phyloP scores from a whole-genome alignment of 2,329 filamentous ascomycete species.

The Lasiodiplodia theobromae region DNA sequence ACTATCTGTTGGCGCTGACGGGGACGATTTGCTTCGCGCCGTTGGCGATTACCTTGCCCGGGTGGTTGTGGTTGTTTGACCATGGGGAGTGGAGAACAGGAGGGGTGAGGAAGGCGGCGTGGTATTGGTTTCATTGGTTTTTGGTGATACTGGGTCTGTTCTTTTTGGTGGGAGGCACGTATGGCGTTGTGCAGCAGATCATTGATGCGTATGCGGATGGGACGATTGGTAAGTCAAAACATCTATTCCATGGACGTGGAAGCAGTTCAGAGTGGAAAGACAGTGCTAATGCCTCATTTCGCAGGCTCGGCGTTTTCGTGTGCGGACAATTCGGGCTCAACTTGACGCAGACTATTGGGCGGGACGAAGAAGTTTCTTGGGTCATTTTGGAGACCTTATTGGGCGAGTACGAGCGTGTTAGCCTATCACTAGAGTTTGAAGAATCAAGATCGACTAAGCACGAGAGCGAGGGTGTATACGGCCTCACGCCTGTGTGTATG shows the following conservation, averaged over 20 bases:
- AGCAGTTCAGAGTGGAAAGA: not conserved
- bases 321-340: conserved; percentile 54
- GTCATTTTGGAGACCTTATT: no score
- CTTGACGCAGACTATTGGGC: conserved; percentile 23
- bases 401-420: no score
- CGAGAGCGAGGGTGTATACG: no score
- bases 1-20: conserved; percentile 59
- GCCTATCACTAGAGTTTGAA: no score
- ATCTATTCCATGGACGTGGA: no score
- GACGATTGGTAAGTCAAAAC: conserved; percentile 44
- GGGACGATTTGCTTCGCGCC: conserved; percentile 61
- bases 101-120: conserved; percentile 41
- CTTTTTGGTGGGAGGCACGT: conserved; percentile 58
- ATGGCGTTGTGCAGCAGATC: conserved; percentile 59
- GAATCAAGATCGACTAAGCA: no score
- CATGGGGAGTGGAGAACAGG: conserved; percentile 52
- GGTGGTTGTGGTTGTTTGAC: conserved; percentile 61
- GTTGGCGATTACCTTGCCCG: conserved; percentile 57
- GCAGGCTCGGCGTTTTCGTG: conserved; percentile 55
- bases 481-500: no score
- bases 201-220: conserved; percentile 59
- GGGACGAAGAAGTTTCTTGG: no score
- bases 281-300: conserved; percentile 15
- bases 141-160: conserved; percentile 57
- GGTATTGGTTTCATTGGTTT: conserved; percentile 52